phyloP scores from a whole-genome alignment of 139 green algal species.

The Micractinium sp. region DNA sequence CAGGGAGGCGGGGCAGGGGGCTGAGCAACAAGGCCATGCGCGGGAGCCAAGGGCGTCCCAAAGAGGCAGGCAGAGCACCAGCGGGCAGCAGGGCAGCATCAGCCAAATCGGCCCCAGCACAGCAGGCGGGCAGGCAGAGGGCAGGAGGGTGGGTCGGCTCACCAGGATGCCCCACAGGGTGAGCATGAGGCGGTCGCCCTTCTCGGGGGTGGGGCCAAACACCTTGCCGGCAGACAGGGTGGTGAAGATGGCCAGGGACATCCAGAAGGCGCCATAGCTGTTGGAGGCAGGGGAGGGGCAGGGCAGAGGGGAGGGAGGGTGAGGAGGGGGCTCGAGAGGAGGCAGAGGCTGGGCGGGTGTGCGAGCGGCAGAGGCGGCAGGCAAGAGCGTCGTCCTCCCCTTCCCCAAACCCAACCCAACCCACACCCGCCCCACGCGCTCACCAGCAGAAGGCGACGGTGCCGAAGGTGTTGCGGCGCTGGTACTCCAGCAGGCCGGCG shows the following conservation, averaged over 20 bases:
- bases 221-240: not conserved
- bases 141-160: not conserved
- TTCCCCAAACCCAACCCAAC: no score
- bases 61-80: not conserved
- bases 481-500: slow-evolving; percentile 74
- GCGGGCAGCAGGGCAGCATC: not conserved
- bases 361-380: not conserved
- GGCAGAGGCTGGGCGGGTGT: not conserved
- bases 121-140: not conserved
- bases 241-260: slow-evolving; percentile 31
- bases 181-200: slow-evolving; percentile 20
- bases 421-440: not conserved
- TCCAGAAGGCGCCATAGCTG: slow-evolving; percentile 64
- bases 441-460: slow-evolving; percentile 66
- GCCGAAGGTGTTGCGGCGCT: slow-evolving; percentile 72
- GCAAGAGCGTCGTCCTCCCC: not conserved
- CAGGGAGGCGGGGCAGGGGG: not conserved
- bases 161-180: slow-evolving; percentile 34
- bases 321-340: not conserved
- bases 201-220: not conserved
- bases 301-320: not conserved
- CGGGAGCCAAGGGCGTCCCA: not conserved
- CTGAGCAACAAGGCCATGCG: not conserved
- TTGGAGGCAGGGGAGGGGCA: not conserved
- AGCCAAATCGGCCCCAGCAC: not conserved